Evolutionary conservation across 371 early-diverging fungal species (phyloP), one percentile per base, ranked within the genome.

Genomic region (Dichotomocladium elegans): DNA sequence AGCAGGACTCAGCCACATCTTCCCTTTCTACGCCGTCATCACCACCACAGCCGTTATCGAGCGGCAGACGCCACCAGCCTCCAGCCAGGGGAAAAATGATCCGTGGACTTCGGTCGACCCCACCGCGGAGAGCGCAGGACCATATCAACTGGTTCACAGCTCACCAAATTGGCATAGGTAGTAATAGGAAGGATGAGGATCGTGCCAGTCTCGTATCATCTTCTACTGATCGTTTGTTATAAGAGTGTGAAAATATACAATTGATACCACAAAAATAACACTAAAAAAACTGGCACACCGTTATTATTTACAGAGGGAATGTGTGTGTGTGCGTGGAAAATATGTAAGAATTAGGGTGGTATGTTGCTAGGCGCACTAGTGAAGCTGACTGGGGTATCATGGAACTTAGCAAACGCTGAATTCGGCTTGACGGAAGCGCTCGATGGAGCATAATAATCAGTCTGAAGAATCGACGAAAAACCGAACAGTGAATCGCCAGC

Each of bases 81-180:
- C n/a, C n/a, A n/a, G n/a, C n/a, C n/a, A n/a, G n/a, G n/a, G n/a
- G n/a, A n/a, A n/a, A n/a, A n/a, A n/a, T n/a, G n/a, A n/a, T n/a
- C n/a, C n/a, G n/a, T n/a, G n/a, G n/a, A n/a, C n/a, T n/a, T n/a
- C n/a, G n/a, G n/a, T n/a, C n/a, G n/a, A n/a, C n/a, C 25, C 25
- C 40, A 11, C 29, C 42, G 1, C 41, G 52, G 4, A 45, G 54
- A 26, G 54, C 42, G 17, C 54, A 54, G 40, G 45, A 54, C 35
- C 35, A 41, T 26, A 15, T 54, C n/a, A 44, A 44, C 12, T 15
- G 19, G 25, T 27, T 46, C 9, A 34, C 27, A 29, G 37, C 45
- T 4, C 34, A 43, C n/a, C 28, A 31, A 25, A 12, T 54, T 9
- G 54, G 46, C 6, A 9, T 54, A 27, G n/a, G 33, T n/a, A 30